Evolutionary conservation across 148 eudicot genomes (phyloP).

Genomic region (Fallopia convolvulus): DNA sequence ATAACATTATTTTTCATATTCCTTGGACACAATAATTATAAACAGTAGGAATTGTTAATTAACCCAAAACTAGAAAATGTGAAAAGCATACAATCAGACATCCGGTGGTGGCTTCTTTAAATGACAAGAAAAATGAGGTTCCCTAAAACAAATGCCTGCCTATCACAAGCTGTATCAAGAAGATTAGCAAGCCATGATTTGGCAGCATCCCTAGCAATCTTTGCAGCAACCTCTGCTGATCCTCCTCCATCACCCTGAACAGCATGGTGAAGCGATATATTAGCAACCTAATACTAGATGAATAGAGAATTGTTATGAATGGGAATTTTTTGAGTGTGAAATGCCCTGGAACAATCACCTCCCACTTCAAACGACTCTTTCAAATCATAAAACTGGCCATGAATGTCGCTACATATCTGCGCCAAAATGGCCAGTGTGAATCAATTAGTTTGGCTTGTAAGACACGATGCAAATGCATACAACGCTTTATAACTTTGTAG

Average conservation of each 20-base stretch:
- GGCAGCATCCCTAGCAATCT: constrained; percentile 98
- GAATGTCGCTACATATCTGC: too few species aligned
- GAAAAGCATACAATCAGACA: constrained; percentile 51
- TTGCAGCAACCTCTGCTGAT: constrained; percentile 85
- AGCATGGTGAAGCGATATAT: constrained; percentile 92
- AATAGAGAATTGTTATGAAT: background rate
- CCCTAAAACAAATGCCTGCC: constrained; percentile 75
- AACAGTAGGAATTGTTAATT: too few species aligned
- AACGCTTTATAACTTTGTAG: too few species aligned
- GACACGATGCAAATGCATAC: too few species aligned
- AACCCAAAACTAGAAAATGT: background rate
- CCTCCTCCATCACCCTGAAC: constrained; percentile 90
- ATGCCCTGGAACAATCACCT: too few species aligned
- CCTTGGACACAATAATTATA: too few species aligned
- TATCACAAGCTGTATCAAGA: constrained; percentile 90
- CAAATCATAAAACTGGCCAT: too few species aligned
- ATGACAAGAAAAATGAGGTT: constrained; percentile 81
- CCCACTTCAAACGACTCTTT: too few species aligned
- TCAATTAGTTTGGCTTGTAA: too few species aligned
- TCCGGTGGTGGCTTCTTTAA: constrained; percentile 52
- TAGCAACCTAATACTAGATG: constrained; percentile 70
- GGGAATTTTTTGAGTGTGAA: background rate
- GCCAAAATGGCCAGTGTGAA: too few species aligned
- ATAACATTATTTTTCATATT: too few species aligned
- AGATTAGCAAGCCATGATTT: constrained; percentile 88